Evolutionary conservation across 176 grass and related monocot genomes (phyloP).

Genomic region (Triticum aestivum): DNA sequence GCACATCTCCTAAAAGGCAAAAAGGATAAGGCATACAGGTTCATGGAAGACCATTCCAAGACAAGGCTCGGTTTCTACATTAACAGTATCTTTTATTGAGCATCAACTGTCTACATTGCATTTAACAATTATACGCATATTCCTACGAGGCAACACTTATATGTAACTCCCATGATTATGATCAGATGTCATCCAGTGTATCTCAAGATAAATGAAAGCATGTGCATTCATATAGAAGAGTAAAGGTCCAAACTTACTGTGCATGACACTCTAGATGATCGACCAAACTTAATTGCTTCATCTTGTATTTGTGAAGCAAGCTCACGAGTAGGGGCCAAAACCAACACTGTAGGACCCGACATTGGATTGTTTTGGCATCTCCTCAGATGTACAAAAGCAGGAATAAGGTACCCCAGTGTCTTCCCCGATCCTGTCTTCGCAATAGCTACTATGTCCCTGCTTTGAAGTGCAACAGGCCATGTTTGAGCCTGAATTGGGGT

Average conservation of each 20-base stretch:
- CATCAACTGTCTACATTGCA: not conserved
- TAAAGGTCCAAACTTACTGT: constrained; percentile 62
- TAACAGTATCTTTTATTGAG: not conserved
- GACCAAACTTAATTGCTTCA: constrained; percentile 91
- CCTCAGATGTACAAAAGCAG: constrained; percentile 97
- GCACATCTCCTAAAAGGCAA: constrained; percentile 11
- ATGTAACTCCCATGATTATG: not conserved
- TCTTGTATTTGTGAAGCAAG: constrained; percentile 99
- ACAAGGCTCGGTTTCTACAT: not conserved
- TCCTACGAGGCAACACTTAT: not conserved
- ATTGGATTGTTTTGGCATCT: constrained; percentile 68
- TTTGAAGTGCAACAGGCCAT: constrained; percentile 92
- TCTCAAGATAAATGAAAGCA: not conserved
- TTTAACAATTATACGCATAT: constrained; percentile 9
- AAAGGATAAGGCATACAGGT: not conserved
- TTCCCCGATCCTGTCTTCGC: constrained; percentile 98
- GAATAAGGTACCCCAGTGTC: constrained; percentile 93
- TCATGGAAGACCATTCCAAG: not conserved
- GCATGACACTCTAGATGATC: constrained; percentile 84
- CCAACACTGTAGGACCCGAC: constrained; percentile 82
- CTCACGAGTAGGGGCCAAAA: constrained; percentile 89
- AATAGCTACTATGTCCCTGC: constrained; percentile 92
- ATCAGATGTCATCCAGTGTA: not conserved
- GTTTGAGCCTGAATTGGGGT: constrained; percentile 98
- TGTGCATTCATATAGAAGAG: constrained; percentile 9